Evolutionary conservation across 306 rosid genomes (phyloP).

Genomic region (Medicago ruthenica): DNA sequence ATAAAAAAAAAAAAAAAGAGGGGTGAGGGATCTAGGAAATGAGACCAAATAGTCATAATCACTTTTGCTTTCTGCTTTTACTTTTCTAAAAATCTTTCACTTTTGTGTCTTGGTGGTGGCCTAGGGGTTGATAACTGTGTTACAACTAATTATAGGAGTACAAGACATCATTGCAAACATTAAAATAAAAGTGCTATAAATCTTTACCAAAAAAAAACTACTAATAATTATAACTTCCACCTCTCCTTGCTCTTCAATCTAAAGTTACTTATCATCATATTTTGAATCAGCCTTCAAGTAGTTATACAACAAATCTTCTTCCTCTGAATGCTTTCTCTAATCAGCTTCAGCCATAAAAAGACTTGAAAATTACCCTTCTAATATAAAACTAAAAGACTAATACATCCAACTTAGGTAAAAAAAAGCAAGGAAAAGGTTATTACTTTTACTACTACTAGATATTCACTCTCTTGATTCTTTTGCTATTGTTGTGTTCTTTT

Average conservation of each 20-base stretch:
- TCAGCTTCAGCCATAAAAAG: constrained; percentile 67
- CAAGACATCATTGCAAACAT: constrained; percentile 42
- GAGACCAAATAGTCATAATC: constrained; percentile 42
- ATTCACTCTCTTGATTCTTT: constrained; percentile 43
- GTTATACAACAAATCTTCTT: constrained; percentile 39
- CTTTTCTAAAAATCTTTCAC: constrained; percentile 53
- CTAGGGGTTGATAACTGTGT: constrained; percentile 49
- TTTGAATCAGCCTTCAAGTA: constrained; percentile 51
- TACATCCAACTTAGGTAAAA: constrained; percentile 38
- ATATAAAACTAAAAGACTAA: constrained; percentile 48
- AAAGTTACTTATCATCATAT: constrained; percentile 32
- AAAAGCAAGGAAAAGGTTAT: constrained; percentile 13
- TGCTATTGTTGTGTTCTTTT: constrained; percentile 51
- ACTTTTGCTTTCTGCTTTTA: constrained; percentile 44
- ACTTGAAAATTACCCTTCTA: constrained; percentile 52
- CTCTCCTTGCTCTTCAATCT: constrained; percentile 14
- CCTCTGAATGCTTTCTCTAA: constrained; percentile 34
- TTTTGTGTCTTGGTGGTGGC: constrained; percentile 47
- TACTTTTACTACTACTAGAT: constrained; percentile 42
- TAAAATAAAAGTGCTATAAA: constrained; percentile 23
- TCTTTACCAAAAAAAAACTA: background rate
- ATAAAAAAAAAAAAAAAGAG: background rate
- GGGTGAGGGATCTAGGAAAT: background rate
- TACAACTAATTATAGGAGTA: constrained; percentile 45
- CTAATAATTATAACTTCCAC: constrained; percentile 36